phyloP scores from a whole-genome alignment of 441 rosid species.

The Euphorbia celastroides region DNA sequence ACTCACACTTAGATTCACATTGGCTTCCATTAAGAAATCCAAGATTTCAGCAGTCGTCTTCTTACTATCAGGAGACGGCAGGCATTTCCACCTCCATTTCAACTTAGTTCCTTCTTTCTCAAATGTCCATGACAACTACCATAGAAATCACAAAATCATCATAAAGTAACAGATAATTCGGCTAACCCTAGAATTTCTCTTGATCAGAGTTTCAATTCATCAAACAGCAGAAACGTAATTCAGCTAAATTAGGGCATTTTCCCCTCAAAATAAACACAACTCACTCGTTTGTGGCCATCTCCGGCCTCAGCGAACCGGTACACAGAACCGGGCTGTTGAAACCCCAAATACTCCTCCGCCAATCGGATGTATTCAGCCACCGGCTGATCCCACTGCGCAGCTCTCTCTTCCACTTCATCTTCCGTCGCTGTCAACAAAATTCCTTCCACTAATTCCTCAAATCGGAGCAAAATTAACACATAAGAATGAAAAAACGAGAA shows the following conservation, averaged over 20 bases:
- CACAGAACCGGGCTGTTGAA: conserved; percentile 60
- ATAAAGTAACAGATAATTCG: neutral
- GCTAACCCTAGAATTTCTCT: neutral
- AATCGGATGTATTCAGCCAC: conserved; percentile 51
- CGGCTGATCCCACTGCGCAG: conserved; percentile 86
- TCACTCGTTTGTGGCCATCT: conserved; percentile 58
- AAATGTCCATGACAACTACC: conserved; percentile 83
- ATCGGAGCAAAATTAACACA: neutral
- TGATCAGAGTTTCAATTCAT: too few relatives aligned
- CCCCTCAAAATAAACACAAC: conserved; percentile 11
- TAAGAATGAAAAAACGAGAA: neutral
- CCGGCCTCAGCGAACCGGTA: conserved; percentile 64
- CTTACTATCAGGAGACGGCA: conserved; percentile 42
- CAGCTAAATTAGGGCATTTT: neutral
- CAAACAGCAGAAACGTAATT: too few relatives aligned
- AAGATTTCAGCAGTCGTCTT: conserved; percentile 46
- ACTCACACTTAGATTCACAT: conserved; percentile 70
- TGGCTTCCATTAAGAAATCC: conserved; percentile 80
- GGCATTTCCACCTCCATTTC: conserved; percentile 87
- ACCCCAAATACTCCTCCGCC: conserved; percentile 65
- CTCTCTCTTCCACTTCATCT: conserved; percentile 71
- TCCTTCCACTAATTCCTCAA: neutral
- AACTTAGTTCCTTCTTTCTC: conserved; percentile 84
- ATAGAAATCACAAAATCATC: neutral
- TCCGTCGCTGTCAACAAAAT: conserved; percentile 43